Base-by-base conservation (phyloP, 805 yeast genomes). In the Nakazawaea ishiwadae region DNA sequence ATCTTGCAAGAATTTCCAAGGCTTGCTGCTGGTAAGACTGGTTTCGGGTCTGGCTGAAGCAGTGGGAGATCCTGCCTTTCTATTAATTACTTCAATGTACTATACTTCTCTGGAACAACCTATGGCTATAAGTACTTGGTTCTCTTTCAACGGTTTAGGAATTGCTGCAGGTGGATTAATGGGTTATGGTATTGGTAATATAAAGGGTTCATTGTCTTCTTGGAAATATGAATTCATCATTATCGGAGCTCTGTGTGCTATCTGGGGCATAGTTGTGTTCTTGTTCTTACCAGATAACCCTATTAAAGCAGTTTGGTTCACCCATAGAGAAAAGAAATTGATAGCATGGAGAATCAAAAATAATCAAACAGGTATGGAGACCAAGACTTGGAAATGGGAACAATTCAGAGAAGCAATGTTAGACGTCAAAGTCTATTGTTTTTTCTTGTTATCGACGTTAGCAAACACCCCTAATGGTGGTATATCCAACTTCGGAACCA, bases 51-150 rank as follows among this genome's bases (percentile, higher is more conserved):
- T 19, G 7, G 34, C 23, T 4, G 41, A 38, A 24, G 11, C 15
- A 5, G 17, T 24, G 14, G 34, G 31, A 5, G 35, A 38, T 19
- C 36, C 41, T 10, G 31, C 31, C 2, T 38, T 38, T 23, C n/a
- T 38, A 14, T 30, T 38, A 21, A 67, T 80, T 31, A 73, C 80
- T 30, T 73, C 82, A 21, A 77, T 77, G 83, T 81, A 77, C 60
- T 81, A 77, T 60, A 71, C 71, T 27, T 71, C 70, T 42, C 53
- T 64, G 4, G 80, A 76, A 45, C 80, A 75, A 52, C 59, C 71
- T 30, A 62, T 66, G 23, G 62, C 80, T 53, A 74, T 77, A 32
- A 79, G 80, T 6, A 63, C 66, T 32, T 73, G 79, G 77, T 75
- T 77, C 4, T 62, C 73, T n/a, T 75, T 31, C 18, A 31, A 31